Percentiles rank a stretch among this genome's conserved stretches.
These are phyloP conservation scores for Umbilicus rupestris DNA, from an alignment of 164 flowering plant species.

Conservation along the genomic window DNA sequence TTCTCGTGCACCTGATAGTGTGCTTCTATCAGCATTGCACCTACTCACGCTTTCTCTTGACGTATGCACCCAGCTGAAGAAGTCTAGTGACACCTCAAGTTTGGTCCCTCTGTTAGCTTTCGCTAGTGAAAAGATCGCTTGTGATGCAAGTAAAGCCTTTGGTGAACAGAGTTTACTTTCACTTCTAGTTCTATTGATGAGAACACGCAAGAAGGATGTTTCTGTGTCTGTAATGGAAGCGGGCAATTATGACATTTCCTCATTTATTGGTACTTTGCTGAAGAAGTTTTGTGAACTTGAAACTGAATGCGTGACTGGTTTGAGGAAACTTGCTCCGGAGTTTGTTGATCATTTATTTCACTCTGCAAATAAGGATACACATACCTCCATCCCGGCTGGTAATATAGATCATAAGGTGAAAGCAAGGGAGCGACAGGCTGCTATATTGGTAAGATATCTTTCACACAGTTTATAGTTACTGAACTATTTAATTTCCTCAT, in stretches of 20 bases:
- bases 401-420: conserved; percentile 60
- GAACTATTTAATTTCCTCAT: not conserved
- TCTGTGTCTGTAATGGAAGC: conserved; percentile 33
- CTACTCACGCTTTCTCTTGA: conserved; percentile 74
- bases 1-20: conserved; percentile 89
- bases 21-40: conserved; percentile 73
- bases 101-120: conserved; percentile 44
- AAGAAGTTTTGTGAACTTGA: conserved; percentile 69
- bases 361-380: conserved; percentile 18
- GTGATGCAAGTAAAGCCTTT: conserved; percentile 19
- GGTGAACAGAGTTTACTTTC: conserved; percentile 62
- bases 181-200: conserved; percentile 68
- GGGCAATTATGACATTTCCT: conserved; percentile 40
- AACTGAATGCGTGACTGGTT: conserved; percentile 39
- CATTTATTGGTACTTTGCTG: conserved; percentile 46
- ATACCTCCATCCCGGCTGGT: conserved; percentile 25
- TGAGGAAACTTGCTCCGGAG: conserved; percentile 67
- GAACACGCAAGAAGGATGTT: conserved; percentile 43
- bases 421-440: conserved; percentile 89
- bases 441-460: conserved; percentile 55
- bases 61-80: conserved; percentile 40
- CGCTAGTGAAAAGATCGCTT: conserved; percentile 48
- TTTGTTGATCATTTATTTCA: conserved; percentile 33
- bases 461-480: not conserved
- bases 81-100: conserved; percentile 25